Conservation (phyloP, 2,329 filamentous ascomycete genomes). For the Talaromyces rugulosus region DNA sequence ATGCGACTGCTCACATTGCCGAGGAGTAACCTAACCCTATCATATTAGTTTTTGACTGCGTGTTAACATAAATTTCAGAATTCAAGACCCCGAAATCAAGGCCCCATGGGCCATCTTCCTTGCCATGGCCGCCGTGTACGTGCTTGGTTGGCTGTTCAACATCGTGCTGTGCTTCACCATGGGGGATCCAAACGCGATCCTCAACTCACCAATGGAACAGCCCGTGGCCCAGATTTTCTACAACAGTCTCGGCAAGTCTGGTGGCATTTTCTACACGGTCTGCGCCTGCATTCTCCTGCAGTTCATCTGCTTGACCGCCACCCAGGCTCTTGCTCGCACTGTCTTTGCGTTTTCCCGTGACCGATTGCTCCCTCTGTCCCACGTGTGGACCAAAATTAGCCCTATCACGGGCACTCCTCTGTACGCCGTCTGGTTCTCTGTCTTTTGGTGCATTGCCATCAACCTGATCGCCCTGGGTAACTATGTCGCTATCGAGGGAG, state of each 20-base stretch:
- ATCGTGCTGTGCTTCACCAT: constrained; percentile 57
- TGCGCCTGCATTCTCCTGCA: constrained; percentile 46
- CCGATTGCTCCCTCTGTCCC: constrained; percentile 45
- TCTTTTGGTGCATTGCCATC: constrained; percentile 53
- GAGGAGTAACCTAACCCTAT: constrained; percentile 38
- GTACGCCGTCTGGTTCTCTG: constrained; percentile 54
- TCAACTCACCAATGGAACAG: constrained; percentile 45
- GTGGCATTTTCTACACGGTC: constrained; percentile 54
- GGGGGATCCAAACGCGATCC: constrained; percentile 47
- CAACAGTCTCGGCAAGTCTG: constrained; percentile 50
- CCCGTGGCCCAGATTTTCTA: constrained; percentile 57
- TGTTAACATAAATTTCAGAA: constrained; percentile 21
- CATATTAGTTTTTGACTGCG: constrained; percentile 14
- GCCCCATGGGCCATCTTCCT: constrained; percentile 55
- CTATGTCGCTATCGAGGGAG: constrained; percentile 43
- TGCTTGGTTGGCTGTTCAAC: constrained; percentile 54
- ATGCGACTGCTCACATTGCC: constrained; percentile 45
- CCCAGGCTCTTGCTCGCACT: constrained; percentile 47
- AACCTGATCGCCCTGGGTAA: constrained; percentile 57
- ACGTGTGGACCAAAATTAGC: constrained; percentile 49
- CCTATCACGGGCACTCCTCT: constrained; percentile 49
- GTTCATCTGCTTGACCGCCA: constrained; percentile 13
- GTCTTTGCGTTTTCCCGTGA: constrained; percentile 56
- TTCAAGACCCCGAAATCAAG: constrained; percentile 47
- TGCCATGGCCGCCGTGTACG: constrained; percentile 54